Conservation (phyloP, 2,329 filamentous ascomycete species). For the Ophiostoma populinum region DNA sequence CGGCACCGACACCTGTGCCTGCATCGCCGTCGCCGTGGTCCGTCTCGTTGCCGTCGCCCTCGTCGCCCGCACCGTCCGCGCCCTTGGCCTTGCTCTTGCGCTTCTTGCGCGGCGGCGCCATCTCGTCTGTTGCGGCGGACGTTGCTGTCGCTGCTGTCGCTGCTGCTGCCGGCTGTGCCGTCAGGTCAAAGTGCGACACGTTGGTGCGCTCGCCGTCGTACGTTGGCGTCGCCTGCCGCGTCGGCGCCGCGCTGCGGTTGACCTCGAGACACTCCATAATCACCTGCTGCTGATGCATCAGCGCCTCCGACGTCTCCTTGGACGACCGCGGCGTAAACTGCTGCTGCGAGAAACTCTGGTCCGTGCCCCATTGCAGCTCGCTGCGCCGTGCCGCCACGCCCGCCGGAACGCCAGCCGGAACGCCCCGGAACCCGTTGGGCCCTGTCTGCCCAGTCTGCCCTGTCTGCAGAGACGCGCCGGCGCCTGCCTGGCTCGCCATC, state of each 20-base stretch:
- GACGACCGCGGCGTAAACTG: constrained; percentile 37
- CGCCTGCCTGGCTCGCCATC: not conserved
- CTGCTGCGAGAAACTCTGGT: constrained; percentile 39
- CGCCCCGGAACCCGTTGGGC: not conserved
- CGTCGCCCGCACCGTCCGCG: constrained; percentile 9
- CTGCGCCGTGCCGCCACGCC: not conserved
- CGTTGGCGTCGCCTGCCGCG: constrained; percentile 38
- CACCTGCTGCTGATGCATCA: constrained; percentile 36
- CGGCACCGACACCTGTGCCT: too few species aligned
- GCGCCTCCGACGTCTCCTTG: constrained; percentile 39
- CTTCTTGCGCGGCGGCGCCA: constrained; percentile 31
- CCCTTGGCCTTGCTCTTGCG: constrained; percentile 29
- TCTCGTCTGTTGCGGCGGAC: constrained; percentile 9
- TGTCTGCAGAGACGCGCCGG: too few species aligned
- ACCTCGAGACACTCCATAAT: constrained; percentile 39
- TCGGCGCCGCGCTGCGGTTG: constrained; percentile 40
- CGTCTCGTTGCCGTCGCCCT: not conserved
- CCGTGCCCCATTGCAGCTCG: constrained; percentile 36
- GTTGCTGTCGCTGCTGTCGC: not conserved
- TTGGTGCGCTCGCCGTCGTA: not conserved
- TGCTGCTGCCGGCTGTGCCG: constrained; percentile 9
- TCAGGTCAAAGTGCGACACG: not conserved
- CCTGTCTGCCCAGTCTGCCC: too few species aligned
- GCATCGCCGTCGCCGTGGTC: not conserved
- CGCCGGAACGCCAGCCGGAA: not conserved